A percentile compares a stretch with the other conserved stretches of the same genome.
Evolutionary conservation across 139 green algal species (phyloP).

Genomic region (Chloropicon primus): DNA sequence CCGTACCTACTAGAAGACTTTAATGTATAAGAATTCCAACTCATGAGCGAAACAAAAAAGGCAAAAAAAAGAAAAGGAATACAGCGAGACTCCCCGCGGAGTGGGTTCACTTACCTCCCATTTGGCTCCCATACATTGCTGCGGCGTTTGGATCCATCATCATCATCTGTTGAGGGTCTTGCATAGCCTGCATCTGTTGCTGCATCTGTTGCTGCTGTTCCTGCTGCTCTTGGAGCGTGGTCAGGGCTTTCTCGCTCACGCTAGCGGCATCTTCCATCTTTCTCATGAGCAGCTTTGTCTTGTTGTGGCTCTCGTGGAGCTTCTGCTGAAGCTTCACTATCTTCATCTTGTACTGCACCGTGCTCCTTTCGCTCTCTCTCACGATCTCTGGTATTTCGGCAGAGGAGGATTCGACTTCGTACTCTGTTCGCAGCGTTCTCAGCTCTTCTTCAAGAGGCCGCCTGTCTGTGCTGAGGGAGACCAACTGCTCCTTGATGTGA

Average conservation of each 20-base stretch:
- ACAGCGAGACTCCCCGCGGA: not conserved
- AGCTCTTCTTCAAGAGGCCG: not conserved
- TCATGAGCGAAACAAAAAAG: too few relatives aligned
- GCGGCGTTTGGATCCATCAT: not conserved
- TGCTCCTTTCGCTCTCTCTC: not conserved
- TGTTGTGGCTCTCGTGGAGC: not conserved
- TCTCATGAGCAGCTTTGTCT: not conserved
- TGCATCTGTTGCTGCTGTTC: not conserved
- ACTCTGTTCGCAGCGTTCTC: not conserved
- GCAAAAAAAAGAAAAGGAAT: too few relatives aligned
- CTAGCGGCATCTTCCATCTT: not conserved
- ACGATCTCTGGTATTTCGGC: not conserved
- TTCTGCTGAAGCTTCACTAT: not conserved
- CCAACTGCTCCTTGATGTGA: not conserved
- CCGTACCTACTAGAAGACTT: not conserved
- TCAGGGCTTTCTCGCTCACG: not conserved
- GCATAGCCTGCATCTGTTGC: not conserved
- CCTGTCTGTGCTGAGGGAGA: not conserved
- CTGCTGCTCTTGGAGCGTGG: not conserved
- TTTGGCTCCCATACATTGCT: not conserved
- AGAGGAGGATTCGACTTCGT: not conserved
- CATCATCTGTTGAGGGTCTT: not conserved
- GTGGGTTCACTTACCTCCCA: not conserved
- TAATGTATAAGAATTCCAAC: too few relatives aligned
- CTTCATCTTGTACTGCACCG: not conserved